Base-by-base conservation (phyloP, 305 asterid species). In the Ajuga reptans region DNA sequence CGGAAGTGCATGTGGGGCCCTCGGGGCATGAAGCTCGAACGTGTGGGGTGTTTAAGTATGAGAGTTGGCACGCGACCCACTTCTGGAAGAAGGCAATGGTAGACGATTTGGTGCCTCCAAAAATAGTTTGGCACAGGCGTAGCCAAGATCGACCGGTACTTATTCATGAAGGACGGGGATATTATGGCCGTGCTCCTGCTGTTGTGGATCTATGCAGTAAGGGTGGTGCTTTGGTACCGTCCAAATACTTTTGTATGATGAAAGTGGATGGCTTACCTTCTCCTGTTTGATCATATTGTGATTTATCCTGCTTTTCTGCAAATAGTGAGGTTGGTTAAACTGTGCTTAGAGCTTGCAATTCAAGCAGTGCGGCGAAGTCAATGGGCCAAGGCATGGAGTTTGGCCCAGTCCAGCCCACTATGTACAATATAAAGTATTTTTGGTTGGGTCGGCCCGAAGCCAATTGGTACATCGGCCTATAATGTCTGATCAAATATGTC, bases 1-100 rank as follows among this genome's bases (percentile, higher is more conserved):
- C 82, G 0, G 99, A 91, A 82, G 97, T 93, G 57, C 96, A 89
- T 4, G 89, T 93, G 33, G 97, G 99, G 37, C 87, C 91, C 29
- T 93, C 91, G 0, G 96, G 96, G 36, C 96, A 91, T 68, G 83
- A 76, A 66, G 97, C 97, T 74, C 87, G 93, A 41, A 86, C 78
- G 49, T 93, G 97, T 77, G 99, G 97, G 73, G 82, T 89, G 66
- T 93, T 93, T 45, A 87, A 91, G 82, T 52, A 71, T 17, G 86
- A 90, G 77, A 81, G 69, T 18, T 89, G 87, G 90, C 85, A 79
- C 0, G 95, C 96, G 68, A 72, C 72, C 14, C 97, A 91, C 60
- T 86, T 84, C 50, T 93, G 97, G 99, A 72, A 67, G 84, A 91
- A 82, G 82, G 97, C 97, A 6, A 54, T 63, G 54, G 87, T 85